Conservation (phyloP, 2,329 filamentous ascomycete genomes). For the Stenocarpella maydis region DNA sequence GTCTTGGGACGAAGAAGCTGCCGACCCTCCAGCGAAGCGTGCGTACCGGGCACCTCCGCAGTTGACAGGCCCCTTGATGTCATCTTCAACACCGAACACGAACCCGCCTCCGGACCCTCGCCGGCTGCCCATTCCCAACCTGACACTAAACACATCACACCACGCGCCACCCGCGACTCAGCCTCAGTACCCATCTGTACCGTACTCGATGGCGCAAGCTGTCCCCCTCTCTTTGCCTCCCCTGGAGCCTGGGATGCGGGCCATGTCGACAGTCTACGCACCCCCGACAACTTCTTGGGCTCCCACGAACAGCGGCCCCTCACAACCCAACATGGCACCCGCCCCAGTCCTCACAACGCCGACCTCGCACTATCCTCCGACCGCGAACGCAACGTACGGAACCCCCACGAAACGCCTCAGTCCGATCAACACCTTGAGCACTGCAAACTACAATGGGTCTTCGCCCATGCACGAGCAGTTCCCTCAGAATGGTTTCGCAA, state of each 20-base stretch:
- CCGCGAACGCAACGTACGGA: constrained; percentile 48
- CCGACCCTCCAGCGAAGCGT: constrained; percentile 65
- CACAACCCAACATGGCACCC: constrained; percentile 43
- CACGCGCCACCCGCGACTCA: constrained; percentile 36
- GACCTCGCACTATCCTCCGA: constrained; percentile 37
- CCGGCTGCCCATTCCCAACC: constrained; percentile 74
- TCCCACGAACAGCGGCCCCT: constrained; percentile 44
- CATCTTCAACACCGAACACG: constrained; percentile 24
- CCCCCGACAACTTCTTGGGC: constrained; percentile 54
- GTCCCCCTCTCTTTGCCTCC: constrained; percentile 66
- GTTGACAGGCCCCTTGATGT: constrained; percentile 34
- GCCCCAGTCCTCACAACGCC: constrained; percentile 45
- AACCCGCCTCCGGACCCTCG: constrained; percentile 42
- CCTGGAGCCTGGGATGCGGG: constrained; percentile 66
- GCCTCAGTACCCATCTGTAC: constrained; percentile 46
- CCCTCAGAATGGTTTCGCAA: constrained; percentile 60
- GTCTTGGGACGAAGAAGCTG: constrained; percentile 57
- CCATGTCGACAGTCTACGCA: constrained; percentile 81
- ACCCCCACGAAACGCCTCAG: constrained; percentile 64
- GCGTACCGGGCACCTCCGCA: constrained; percentile 45
- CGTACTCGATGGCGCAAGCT: constrained; percentile 45
- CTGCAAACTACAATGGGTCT: constrained; percentile 65
- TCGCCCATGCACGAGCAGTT: constrained; percentile 75
- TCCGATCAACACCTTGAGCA: constrained; percentile 53
- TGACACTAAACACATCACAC: constrained; percentile 67